Conservation (phyloP, 2,329 filamentous ascomycete species). For the Alternaria brassicae region DNA sequence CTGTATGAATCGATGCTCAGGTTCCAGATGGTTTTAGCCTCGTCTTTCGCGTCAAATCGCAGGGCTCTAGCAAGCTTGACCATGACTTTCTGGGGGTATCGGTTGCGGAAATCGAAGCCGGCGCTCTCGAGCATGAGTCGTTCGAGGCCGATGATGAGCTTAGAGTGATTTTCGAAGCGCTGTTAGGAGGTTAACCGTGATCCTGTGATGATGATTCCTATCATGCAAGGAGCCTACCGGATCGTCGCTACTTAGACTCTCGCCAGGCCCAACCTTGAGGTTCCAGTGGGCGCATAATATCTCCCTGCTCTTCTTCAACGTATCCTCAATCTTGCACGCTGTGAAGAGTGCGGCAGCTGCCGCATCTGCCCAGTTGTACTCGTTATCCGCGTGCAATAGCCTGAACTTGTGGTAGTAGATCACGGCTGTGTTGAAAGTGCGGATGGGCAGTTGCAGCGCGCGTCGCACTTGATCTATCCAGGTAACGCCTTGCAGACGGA, state of each 20-base stretch:
- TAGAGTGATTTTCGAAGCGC: conserved; percentile 80
- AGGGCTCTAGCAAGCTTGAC: conserved; percentile 76
- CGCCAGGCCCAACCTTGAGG: conserved; percentile 71
- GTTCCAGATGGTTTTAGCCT: conserved; percentile 75
- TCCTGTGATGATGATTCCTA: too few relatives aligned
- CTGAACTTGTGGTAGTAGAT: conserved; percentile 95
- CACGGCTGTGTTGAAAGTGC: conserved; percentile 90
- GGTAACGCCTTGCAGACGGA: conserved; percentile 83
- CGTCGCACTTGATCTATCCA: conserved; percentile 87
- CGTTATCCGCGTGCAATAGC: conserved; percentile 80
- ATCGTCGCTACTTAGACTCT: conserved; percentile 80
- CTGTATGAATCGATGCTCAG: conserved; percentile 91
- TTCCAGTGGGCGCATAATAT: conserved; percentile 92
- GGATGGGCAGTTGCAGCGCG: conserved; percentile 80
- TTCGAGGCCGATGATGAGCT: conserved; percentile 87
- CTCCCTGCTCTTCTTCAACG: conserved; percentile 93
- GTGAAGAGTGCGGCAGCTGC: conserved; percentile 88
- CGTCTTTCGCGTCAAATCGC: conserved; percentile 60
- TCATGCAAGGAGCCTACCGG: conserved; percentile 61
- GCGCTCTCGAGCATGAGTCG: conserved; percentile 91
- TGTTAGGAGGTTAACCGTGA: conserved; percentile 47
- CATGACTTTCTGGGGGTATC: conserved; percentile 84
- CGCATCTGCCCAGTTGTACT: conserved; percentile 85
- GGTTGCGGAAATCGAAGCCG: conserved; percentile 90
- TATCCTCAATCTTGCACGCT: conserved; percentile 97